These are phyloP conservation scores for Apiospora sp. DNA, from an alignment of 2,329 filamentous ascomycete species.

Conservation along the genomic window DNA sequence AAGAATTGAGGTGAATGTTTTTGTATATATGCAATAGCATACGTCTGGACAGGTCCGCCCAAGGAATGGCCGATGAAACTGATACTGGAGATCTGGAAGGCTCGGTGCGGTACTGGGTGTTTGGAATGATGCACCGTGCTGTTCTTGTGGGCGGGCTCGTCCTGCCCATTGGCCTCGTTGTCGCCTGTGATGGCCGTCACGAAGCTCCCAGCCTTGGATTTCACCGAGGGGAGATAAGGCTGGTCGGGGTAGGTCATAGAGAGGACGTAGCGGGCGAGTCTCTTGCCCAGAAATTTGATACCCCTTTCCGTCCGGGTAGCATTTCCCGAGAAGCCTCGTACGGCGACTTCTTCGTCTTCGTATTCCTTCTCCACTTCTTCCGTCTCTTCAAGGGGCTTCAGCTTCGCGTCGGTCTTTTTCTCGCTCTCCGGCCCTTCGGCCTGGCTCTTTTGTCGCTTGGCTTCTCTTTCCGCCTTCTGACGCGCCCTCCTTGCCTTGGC, in stretches of 20 bases:
- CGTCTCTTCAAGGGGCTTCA: conserved; percentile 39
- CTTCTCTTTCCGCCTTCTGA: conserved; percentile 49
- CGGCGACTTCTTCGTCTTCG: conserved; percentile 85
- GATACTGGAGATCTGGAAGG: conserved; percentile 90
- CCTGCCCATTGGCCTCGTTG: conserved; percentile 52
- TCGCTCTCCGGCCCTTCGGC: background rate
- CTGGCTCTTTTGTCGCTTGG: conserved; percentile 32
- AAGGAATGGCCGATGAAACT: conserved; percentile 94
- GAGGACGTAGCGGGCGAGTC: conserved; percentile 89
- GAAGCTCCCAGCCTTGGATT: conserved; percentile 56
- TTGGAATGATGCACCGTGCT: conserved; percentile 63
- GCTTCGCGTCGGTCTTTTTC: conserved; percentile 20
- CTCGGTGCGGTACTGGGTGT: conserved; percentile 47
- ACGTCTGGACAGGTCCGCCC: conserved; percentile 89
- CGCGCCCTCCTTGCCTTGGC: conserved; percentile 67
- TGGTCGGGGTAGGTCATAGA: conserved; percentile 94
- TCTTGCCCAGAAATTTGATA: conserved; percentile 96
- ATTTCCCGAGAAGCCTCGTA: conserved; percentile 89
- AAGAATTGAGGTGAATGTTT: conserved; percentile 96
- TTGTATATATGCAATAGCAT: conserved; percentile 94
- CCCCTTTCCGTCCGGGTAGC: conserved; percentile 90
- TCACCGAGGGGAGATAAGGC: conserved; percentile 76
- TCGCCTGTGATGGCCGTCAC: conserved; percentile 48
- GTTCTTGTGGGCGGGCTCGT: conserved; percentile 63
- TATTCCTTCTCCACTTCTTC: conserved; percentile 62